A percentile compares a stretch with the other conserved stretches of the same genome.
Conservation (phyloP, 768 basidiomycete species). For the Boletus bicolor region DNA sequence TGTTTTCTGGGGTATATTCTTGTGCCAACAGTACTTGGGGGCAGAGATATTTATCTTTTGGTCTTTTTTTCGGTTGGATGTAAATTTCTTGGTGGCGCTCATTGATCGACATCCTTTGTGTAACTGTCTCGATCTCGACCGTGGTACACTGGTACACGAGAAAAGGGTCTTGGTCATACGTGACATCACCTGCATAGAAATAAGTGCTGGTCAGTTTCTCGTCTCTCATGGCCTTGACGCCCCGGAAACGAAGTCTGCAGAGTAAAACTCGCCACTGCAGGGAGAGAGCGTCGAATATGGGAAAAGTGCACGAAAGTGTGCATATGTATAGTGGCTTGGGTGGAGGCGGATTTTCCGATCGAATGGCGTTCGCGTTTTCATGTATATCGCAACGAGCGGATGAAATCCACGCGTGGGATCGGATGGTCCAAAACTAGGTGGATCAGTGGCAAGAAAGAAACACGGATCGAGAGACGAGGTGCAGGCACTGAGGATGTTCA, state of each 20-base stretch:
- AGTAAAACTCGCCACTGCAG: too few species aligned
- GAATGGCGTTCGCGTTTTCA: too few species aligned
- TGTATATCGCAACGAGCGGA: too few species aligned
- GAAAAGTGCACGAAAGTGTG: neutral
- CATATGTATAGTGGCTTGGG: too few species aligned
- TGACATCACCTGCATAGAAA: neutral
- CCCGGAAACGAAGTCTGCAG: neutral
- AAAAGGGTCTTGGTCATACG: neutral
- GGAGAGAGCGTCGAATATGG: neutral
- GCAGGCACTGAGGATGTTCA: neutral
- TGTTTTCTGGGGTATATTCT: too few species aligned
- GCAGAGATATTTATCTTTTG: too few species aligned
- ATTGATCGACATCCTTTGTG: neutral
- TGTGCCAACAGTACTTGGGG: neutral
- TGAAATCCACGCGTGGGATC: too few species aligned
- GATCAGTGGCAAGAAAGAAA: neutral
- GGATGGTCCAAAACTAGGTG: too few species aligned
- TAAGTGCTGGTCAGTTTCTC: neutral
- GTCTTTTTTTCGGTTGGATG: neutral
- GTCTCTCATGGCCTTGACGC: neutral
- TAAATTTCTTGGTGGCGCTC: neutral
- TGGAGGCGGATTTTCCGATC: too few species aligned
- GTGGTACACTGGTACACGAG: neutral
- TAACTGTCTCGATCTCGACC: neutral
- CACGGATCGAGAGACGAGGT: neutral